Percentiles rank a stretch among this genome's conserved stretches.
Conservation (phyloP, 192 early-diverging fungal species). For the Linnemannia schmuckeri region DNA sequence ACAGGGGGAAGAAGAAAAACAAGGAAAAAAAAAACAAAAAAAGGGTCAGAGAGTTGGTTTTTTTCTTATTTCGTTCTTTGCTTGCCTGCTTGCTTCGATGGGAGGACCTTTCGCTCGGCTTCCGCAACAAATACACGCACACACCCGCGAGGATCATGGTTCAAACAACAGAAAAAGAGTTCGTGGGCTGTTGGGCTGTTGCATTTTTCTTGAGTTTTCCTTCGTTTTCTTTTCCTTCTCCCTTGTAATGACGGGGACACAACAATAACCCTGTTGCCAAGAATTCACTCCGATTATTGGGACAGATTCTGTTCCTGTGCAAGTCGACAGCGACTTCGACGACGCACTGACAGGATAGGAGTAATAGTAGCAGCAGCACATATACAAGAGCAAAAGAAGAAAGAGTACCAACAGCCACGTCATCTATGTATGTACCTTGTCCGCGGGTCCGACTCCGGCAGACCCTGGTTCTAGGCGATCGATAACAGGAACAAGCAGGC, state of each 20-base stretch:
- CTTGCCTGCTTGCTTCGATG: background rate
- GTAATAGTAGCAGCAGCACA: background rate
- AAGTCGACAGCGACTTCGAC: background rate
- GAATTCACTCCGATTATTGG: background rate
- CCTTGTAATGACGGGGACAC: background rate
- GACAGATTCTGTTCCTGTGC: background rate
- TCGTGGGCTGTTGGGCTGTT: slow-evolving; percentile 32
- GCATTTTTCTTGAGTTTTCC: background rate
- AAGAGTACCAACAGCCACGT: background rate
- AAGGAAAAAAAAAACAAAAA: background rate
- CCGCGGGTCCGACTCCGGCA: background rate
- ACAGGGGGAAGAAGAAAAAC: background rate
- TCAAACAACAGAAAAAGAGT: background rate
- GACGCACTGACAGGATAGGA: slow-evolving; percentile 7
- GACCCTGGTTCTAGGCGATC: background rate
- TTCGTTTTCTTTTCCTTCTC: background rate
- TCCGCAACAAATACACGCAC: background rate
- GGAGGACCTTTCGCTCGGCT: background rate
- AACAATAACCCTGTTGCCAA: background rate
- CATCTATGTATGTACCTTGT: background rate
- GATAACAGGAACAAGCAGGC: background rate
- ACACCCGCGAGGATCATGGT: background rate
- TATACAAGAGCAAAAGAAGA: background rate
- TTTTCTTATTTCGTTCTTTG: background rate
- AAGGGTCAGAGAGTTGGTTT: background rate